Evolutionary conservation across 768 basidiomycete species (phyloP).

Genomic region (Cyclocybe cylindracea): DNA sequence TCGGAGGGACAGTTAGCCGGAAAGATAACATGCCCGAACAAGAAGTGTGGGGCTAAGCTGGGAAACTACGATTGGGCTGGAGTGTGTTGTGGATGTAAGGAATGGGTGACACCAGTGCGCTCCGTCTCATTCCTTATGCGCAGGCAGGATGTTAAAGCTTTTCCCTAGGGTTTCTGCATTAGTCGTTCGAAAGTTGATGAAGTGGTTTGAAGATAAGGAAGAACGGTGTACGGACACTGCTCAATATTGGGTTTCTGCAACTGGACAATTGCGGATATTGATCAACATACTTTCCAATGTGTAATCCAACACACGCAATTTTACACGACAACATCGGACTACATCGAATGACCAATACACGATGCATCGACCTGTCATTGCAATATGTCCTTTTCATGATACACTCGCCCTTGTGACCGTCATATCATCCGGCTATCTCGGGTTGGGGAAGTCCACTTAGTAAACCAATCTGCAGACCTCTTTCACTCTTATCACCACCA

Average conservation of each 20-base stretch:
- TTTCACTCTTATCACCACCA: neutral
- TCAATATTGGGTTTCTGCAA: no score
- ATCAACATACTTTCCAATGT: no score
- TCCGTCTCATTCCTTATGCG: neutral
- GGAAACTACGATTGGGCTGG: slow-evolving; percentile 99
- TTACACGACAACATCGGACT: no score
- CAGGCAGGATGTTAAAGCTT: neutral
- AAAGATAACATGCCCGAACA: slow-evolving; percentile 91
- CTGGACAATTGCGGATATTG: no score
- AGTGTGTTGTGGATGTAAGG: slow-evolving; percentile 85
- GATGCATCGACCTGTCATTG: no score
- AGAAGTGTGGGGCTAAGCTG: slow-evolving; percentile 86
- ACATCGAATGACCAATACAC: no score
- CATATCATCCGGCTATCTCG: no score
- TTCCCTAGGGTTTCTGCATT: slow-evolving; percentile 61
- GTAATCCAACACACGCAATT: no score
- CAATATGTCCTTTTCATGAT: no score
- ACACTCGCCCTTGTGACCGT: no score
- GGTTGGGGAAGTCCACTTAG: no score
- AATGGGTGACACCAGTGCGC: slow-evolving; percentile 90
- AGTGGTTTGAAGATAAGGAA: slow-evolving; percentile 30
- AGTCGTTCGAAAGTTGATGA: slow-evolving; percentile 71
- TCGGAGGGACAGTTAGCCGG: slow-evolving; percentile 77
- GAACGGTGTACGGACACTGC: neutral
- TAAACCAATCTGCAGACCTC: no score